Evolutionary conservation across 176 grass and related monocot species (phyloP), one percentile per base, ranked within the genome.

Genomic region (Tillandsia leiboldiana): DNA sequence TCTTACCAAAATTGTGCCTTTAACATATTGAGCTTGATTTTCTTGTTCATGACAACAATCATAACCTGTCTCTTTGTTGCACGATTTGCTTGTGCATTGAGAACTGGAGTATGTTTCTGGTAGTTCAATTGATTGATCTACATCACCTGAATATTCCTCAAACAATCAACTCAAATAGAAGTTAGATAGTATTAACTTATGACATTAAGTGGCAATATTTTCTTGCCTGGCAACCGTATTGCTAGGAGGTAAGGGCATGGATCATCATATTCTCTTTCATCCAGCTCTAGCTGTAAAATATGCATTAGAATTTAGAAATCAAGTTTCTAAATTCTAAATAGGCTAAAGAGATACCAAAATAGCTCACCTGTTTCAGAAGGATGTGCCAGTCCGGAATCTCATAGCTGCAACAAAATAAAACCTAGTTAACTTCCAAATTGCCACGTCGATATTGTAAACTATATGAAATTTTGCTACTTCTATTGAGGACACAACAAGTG

Each of bases 331-430:
- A 69, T 24, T 69, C 69, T 20, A 67, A 80, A 69, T 24, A 51
- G 10, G 75, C 70, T 65, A 62, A 70, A 24, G 18, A 66, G 65
- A 83, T 61, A 57, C 12, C 6, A 28, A 53, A 75, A 18, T 28
- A 78, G 75, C 86, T 96, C 59, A 96, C 93, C 89, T 76, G 49
- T 48, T 78, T 66, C 64, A 90, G 33, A 11, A 96, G 82, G 64
- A 77, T 76, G 65, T 96, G 93, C 28, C 76, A 83, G 92, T 96
- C 93, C 81, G 88, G 93, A 84, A 96, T 72, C 67, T 96, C 88
- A 2, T 96, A 96, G 15, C 93, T 96, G 84, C 58, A 89, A 15
- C 15, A 27, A 75, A 9, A 29, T 51, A 65, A 51, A 14, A 20
- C 24, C 6, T 27, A 63, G 15, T n/a, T 50, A 59, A 3, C 54